A percentile compares a stretch with the other conserved stretches of the same genome.
Evolutionary conservation across 345 rosid genomes (phyloP).

Genomic region (Nasturtium officinale): DNA sequence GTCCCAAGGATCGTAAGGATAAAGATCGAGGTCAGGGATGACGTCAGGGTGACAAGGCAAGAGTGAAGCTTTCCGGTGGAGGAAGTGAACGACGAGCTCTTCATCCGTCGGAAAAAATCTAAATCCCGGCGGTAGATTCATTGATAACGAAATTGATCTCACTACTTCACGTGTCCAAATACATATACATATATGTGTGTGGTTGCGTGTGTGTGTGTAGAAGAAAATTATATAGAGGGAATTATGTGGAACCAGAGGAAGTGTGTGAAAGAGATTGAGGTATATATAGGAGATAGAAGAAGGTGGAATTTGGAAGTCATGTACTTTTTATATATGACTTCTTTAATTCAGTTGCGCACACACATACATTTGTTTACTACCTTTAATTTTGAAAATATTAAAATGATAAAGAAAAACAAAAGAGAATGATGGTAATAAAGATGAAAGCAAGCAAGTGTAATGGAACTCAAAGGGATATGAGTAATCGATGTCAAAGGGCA

Average conservation of each 20-base stretch:
- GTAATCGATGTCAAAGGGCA: conserved; percentile 36
- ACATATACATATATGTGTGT: background rate
- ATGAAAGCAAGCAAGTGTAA: conserved; percentile 32
- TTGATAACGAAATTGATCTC: conserved; percentile 26
- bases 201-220: conserved; percentile 23
- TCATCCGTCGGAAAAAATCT: conserved; percentile 86
- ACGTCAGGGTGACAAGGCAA: conserved; percentile 91
- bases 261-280: conserved; percentile 41
- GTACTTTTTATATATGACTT: conserved; percentile 18
- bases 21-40: conserved; percentile 92
- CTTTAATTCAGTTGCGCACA: conserved; percentile 38
- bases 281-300: conserved; percentile 36
- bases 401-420: conserved; percentile 24
- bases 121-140: conserved; percentile 88
- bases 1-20: conserved; percentile 93
- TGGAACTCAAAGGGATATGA: conserved; percentile 28
- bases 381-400: background rate
- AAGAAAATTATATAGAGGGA: conserved; percentile 16
- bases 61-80: conserved; percentile 82
- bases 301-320: conserved; percentile 28
- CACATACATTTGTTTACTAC: conserved; percentile 8
- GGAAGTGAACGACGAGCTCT: conserved; percentile 94
- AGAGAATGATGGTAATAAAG: conserved; percentile 41
- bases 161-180: conserved; percentile 13
- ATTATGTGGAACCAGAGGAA: conserved; percentile 47